phyloP scores from a whole-genome alignment of 2,329 filamentous ascomycete genomes.

The Cercospora canescens region DNA sequence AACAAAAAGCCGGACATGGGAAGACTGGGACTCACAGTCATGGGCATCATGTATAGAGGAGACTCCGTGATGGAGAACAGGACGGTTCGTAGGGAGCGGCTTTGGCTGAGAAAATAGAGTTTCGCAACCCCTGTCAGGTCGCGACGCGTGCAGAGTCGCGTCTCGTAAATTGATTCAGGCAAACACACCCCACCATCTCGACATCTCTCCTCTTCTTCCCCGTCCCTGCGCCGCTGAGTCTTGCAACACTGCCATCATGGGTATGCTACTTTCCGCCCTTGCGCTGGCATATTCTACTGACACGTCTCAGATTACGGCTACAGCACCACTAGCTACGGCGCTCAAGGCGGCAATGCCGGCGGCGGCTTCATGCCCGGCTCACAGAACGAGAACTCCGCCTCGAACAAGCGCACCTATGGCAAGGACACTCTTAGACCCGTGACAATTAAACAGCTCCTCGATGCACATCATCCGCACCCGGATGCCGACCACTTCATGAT shows the following conservation, averaged over 20 bases:
- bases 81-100: neutral
- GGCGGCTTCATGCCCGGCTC: slow-evolving; percentile 59
- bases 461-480: slow-evolving; percentile 74
- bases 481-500: slow-evolving; percentile 75
- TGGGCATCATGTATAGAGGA: neutral
- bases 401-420: slow-evolving; percentile 56
- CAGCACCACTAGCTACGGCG: slow-evolving; percentile 57
- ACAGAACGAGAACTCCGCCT: slow-evolving; percentile 46
- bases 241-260: slow-evolving; percentile 12
- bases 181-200: neutral
- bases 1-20: neutral
- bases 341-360: slow-evolving; percentile 55
- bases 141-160: slow-evolving; percentile 1
- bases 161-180: neutral
- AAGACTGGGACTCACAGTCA: neutral
- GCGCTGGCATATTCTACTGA: neutral
- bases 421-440: slow-evolving; percentile 90
- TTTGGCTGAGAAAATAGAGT: neutral
- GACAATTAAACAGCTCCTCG: slow-evolving; percentile 91
- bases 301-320: slow-evolving; percentile 45
- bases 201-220: neutral
- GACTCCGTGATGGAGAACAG: no score
- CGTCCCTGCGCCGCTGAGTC: neutral
- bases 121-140: neutral
- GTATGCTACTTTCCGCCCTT: neutral